A percentile compares a stretch with the other conserved stretches of the same genome.
phyloP scores from a whole-genome alignment of 202 grass and related monocot species.

The Dendrocalamus latiflorus region DNA sequence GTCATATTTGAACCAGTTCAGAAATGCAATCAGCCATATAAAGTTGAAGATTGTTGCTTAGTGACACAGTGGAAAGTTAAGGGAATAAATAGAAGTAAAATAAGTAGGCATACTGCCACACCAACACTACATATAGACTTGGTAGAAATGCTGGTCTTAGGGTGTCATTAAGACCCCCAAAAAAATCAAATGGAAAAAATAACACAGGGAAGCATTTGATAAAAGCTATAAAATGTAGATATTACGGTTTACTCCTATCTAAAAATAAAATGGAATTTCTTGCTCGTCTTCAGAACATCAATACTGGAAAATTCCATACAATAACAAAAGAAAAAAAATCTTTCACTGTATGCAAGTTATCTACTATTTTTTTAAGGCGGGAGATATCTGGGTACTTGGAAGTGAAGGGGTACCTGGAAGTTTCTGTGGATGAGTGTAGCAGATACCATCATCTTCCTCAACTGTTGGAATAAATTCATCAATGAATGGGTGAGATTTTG shows the following conservation, averaged over 20 bases:
- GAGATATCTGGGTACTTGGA: background rate
- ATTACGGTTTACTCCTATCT: background rate
- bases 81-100: constrained; percentile 6
- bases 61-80: background rate
- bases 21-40: background rate
- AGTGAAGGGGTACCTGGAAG: no score
- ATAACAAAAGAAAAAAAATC: background rate
- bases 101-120: background rate
- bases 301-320: background rate
- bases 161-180: background rate
- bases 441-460: constrained; percentile 78
- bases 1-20: background rate
- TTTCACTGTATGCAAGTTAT: background rate
- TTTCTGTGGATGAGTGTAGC: constrained; percentile 91
- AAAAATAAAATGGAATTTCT: background rate
- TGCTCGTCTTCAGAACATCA: background rate
- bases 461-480: constrained; percentile 88
- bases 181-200: background rate
- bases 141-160: background rate
- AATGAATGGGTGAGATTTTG: constrained; percentile 77
- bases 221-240: background rate
- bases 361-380: background rate
- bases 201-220: background rate
- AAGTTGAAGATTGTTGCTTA: background rate
- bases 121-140: background rate